Percentiles rank a stretch among this genome's conserved stretches.
Evolutionary conservation across 352 stramenopile species (phyloP).

Genomic region (Phytophthora foliorum): DNA sequence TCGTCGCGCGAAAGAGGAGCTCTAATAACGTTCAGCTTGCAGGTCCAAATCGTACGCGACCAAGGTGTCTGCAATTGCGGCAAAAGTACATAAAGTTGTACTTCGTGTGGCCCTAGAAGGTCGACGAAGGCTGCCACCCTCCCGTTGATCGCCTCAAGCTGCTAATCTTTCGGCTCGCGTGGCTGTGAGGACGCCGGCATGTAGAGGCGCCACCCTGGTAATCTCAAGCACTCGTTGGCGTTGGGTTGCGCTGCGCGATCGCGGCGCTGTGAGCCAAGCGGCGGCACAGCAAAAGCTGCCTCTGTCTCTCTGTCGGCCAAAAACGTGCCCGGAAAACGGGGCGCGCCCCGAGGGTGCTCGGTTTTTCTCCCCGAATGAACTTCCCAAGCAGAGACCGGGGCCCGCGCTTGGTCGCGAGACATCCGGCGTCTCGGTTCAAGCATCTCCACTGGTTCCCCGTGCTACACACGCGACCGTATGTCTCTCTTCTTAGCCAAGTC

Average conservation of each 20-base stretch:
- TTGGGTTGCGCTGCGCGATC: slow-evolving; percentile 28
- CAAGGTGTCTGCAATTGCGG: slow-evolving; percentile 2
- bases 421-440: slow-evolving; percentile 42
- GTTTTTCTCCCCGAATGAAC: slow-evolving; percentile 44
- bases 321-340: slow-evolving; percentile 31
- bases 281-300: slow-evolving; percentile 27
- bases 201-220: slow-evolving; percentile 40
- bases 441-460: slow-evolving; percentile 37
- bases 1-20: slow-evolving; percentile 31
- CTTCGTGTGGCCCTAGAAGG: not conserved
- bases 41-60: slow-evolving; percentile 23
- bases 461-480: slow-evolving; percentile 46
- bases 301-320: slow-evolving; percentile 35
- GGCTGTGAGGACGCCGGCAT: slow-evolving; percentile 13
- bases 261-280: slow-evolving; percentile 35
- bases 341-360: slow-evolving; percentile 11
- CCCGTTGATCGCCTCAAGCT: slow-evolving; percentile 14
- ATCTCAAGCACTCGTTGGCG: slow-evolving; percentile 34
- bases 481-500: slow-evolving; percentile 44
- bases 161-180: slow-evolving; percentile 14
- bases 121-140: not conserved
- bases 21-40: not conserved
- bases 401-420: slow-evolving; percentile 32
- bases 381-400: slow-evolving; percentile 25
- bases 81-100: slow-evolving; percentile 7